Percentiles rank a stretch among this genome's conserved stretches.
These are phyloP conservation scores for Solanum sejunctum DNA, from an alignment of 257 asterid species.

Conservation along the genomic window DNA sequence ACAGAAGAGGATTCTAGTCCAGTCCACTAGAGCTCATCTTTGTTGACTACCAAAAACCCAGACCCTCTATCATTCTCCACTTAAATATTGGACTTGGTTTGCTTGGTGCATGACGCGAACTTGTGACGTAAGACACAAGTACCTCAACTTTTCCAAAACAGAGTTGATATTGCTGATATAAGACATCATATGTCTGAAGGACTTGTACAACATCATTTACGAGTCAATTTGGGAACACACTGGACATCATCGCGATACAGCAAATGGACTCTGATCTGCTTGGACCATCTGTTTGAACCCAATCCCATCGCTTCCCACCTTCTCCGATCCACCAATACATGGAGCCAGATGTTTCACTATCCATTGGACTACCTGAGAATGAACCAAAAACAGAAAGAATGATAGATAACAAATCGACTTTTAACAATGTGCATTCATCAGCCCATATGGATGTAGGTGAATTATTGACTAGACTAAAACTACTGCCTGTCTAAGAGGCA, in stretches of 20 bases:
- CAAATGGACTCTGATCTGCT: neutral
- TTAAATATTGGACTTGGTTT: neutral
- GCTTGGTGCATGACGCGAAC: neutral
- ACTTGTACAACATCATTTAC: neutral
- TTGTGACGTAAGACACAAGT: neutral
- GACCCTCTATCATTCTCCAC: neutral
- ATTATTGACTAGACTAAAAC: neutral
- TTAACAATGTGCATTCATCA: neutral
- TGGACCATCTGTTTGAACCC: neutral
- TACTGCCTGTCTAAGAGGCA: neutral
- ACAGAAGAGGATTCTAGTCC: neutral
- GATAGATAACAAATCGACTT: no score
- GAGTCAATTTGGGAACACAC: neutral
- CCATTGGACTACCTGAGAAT: neutral
- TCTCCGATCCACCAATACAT: neutral
- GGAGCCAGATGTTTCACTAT: conserved; percentile 3
- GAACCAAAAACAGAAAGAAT: neutral
- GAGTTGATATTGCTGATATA: neutral
- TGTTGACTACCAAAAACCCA: neutral
- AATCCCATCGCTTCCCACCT: neutral
- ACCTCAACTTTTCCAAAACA: neutral
- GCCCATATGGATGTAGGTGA: neutral
- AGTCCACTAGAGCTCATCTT: neutral
- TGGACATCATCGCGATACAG: neutral
- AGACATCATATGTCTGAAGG: neutral